Percentiles rank a stretch among this genome's conserved stretches.
These are phyloP conservation scores for Singerocomus inundabilis DNA, from an alignment of 1,284 basidiomycete genomes.

Conservation along the genomic window DNA sequence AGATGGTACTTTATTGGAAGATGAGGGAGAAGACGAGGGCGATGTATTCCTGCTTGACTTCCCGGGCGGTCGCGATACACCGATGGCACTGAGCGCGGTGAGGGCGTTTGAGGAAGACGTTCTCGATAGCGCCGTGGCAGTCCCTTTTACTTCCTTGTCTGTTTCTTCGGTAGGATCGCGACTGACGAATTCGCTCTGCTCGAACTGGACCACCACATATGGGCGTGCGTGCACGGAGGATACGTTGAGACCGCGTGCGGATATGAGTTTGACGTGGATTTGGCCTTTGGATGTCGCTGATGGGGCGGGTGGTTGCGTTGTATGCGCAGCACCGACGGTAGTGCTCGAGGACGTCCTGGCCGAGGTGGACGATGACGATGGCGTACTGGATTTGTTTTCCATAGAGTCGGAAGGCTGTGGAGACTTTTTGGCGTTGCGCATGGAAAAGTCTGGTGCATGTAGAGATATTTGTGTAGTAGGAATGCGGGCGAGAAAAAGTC, in stretches of 20 bases:
- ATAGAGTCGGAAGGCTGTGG: conserved; percentile 32
- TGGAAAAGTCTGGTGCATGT: conserved; percentile 77
- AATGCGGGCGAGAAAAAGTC: conserved; percentile 52
- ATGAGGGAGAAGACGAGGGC: conserved; percentile 41
- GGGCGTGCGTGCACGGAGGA: conserved; percentile 69
- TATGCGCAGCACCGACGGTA: conserved; percentile 25
- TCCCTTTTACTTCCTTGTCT: conserved; percentile 86
- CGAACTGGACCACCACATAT: conserved; percentile 97
- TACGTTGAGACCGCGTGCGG: conserved; percentile 84
- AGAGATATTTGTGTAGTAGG: conserved; percentile 74
- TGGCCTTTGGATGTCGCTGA: conserved; percentile 65
- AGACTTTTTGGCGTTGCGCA: conserved; percentile 51
- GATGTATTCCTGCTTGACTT: conserved; percentile 37
- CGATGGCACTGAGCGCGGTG: conserved; percentile 68
- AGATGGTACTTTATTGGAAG: conserved; percentile 36
- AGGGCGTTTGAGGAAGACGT: conserved; percentile 62
- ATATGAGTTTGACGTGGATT: conserved; percentile 94
- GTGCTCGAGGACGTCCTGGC: conserved; percentile 30
- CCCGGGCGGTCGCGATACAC: conserved; percentile 44
- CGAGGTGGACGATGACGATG: conserved; percentile 45
- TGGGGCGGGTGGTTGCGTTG: conserved; percentile 35
- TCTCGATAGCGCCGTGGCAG: conserved; percentile 60
- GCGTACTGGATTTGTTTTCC: conserved; percentile 37
- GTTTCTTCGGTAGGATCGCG: conserved; percentile 85
- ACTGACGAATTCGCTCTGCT: conserved; percentile 98